Evolutionary conservation across 2,329 filamentous ascomycete species (phyloP).

Genomic region (Huntiella omanensis): DNA sequence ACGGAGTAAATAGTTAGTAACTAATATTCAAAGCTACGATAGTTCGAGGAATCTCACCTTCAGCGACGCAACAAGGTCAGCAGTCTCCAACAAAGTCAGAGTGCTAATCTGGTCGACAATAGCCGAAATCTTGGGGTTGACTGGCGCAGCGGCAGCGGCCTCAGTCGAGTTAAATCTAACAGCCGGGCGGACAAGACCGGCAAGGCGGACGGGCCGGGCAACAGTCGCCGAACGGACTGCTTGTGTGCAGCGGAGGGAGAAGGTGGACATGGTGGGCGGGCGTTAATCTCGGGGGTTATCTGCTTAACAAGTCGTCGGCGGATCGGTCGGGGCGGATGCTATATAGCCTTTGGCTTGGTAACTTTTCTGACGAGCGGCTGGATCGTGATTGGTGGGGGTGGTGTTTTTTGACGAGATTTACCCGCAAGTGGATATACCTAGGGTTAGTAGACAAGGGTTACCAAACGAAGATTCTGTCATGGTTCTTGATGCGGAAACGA

Average conservation of each 20-base stretch:
- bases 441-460: too few relatives aligned
- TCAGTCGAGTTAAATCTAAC: constrained; percentile 76
- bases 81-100: constrained; percentile 93
- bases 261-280: constrained; percentile 8
- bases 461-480: too few relatives aligned
- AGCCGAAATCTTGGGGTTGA: constrained; percentile 75
- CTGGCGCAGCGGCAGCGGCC: constrained; percentile 29
- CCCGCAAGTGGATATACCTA: too few relatives aligned
- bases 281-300: not conserved
- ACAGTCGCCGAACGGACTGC: constrained; percentile 25
- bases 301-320: not conserved
- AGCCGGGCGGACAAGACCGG: constrained; percentile 15
- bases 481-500: too few relatives aligned
- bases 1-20: not conserved
- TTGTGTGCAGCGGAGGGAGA: constrained; percentile 10
- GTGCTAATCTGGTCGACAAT: constrained; percentile 99
- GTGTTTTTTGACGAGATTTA: not conserved
- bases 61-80: constrained; percentile 80
- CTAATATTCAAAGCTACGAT: not conserved
- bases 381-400: not conserved
- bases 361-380: not conserved
- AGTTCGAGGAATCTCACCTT: constrained; percentile 47
- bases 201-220: constrained; percentile 28
- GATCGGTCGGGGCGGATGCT: too few relatives aligned
- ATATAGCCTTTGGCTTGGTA: not conserved